phyloP scores from a whole-genome alignment of 176 grass and related monocot species.

The sorghum (Sorghum bicolor) region Sorghum_bicolor_NCBIv3 NC_012870.2:63739001-63739500 shows the following conservation, averaged over 20 bases:
- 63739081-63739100: slow-evolving; percentile 67
- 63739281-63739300: not conserved
- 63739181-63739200: not conserved
- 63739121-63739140: slow-evolving; percentile 86
- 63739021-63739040: not conserved
- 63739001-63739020: not conserved
- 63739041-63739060: not conserved
- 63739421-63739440: not conserved
- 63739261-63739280: not conserved
- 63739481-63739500: not conserved
- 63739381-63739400: not conserved
- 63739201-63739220: not conserved
- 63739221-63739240: not conserved
- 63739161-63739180: slow-evolving; percentile 53
- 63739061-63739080: slow-evolving; percentile 35
- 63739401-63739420: not conserved
- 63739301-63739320: not conserved
- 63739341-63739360: not conserved
- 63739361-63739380: not conserved
- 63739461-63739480: not conserved
- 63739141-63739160: slow-evolving; percentile 63
- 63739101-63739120: slow-evolving; percentile 88
- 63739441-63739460: not conserved
- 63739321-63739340: not conserved
- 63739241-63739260: not conserved